Conservation (phyloP, 352 stramenopile species). For the Globisporangium nodosum region DNA sequence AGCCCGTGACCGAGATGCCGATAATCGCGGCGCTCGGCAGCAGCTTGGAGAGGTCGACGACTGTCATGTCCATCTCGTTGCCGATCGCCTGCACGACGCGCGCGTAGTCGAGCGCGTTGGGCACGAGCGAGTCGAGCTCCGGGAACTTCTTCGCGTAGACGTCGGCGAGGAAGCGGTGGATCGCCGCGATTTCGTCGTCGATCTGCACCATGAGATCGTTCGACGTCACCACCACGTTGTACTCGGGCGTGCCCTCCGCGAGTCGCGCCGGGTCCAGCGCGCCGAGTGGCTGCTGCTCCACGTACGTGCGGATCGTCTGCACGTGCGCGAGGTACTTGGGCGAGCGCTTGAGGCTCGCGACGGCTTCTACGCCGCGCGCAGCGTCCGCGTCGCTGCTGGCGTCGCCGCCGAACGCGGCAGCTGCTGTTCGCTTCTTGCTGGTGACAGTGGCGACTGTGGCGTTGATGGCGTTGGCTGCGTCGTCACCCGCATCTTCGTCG, state of each 20-base stretch:
- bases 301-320: slow-evolving; percentile 55
- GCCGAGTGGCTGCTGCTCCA: slow-evolving; percentile 22
- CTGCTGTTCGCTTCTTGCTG: slow-evolving; percentile 15
- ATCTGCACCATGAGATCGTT: slow-evolving; percentile 93
- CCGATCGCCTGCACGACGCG: slow-evolving; percentile 88
- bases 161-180: slow-evolving; percentile 90
- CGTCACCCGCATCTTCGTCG: slow-evolving; percentile 13
- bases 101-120: slow-evolving; percentile 90
- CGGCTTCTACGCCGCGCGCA: slow-evolving; percentile 40
- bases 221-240: slow-evolving; percentile 83
- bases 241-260: slow-evolving; percentile 63
- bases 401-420: slow-evolving; percentile 16
- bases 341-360: slow-evolving; percentile 74
- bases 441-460: slow-evolving; percentile 3
- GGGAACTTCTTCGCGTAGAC: slow-evolving; percentile 93
- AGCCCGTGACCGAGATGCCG: slow-evolving; percentile 92
- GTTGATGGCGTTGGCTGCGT: slow-evolving; percentile 21
- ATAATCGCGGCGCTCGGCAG: slow-evolving; percentile 93
- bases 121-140: slow-evolving; percentile 92
- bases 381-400: slow-evolving; percentile 26
- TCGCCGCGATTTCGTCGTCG: slow-evolving; percentile 89
- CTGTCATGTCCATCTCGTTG: slow-evolving; percentile 93
- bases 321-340: slow-evolving; percentile 67
- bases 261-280: slow-evolving; percentile 29
- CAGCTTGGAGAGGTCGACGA: slow-evolving; percentile 86